A percentile compares a stretch with the other conserved stretches of the same genome.
phyloP scores from a whole-genome alignment of 768 basidiomycete genomes.

The Mycena kentingensis region DNA sequence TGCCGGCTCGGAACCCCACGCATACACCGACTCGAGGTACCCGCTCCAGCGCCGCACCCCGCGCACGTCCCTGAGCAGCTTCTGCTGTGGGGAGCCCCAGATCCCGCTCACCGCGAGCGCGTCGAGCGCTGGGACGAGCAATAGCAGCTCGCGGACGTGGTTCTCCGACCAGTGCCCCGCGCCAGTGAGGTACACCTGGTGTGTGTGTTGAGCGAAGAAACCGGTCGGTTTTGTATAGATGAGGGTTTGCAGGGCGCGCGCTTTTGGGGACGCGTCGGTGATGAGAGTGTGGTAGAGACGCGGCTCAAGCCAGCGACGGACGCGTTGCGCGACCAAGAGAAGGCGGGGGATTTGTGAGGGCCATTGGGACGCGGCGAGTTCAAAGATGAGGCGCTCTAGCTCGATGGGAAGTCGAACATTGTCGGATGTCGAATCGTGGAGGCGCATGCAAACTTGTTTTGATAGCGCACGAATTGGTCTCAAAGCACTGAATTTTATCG shows the following conservation, averaged over 20 bases:
- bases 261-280: neutral
- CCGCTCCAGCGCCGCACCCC: slow-evolving; percentile 1
- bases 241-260: neutral
- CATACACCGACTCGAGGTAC: slow-evolving; percentile 2
- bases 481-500: no score
- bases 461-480: no score
- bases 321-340: neutral
- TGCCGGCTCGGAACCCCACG: neutral
- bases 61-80: neutral
- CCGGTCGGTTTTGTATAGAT: slow-evolving; percentile 8
- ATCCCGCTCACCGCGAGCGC: neutral
- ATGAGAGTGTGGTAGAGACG: slow-evolving; percentile 6
- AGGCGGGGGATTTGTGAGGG: neutral
- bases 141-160: neutral
- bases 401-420: neutral
- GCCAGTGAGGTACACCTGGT: slow-evolving; percentile 2
- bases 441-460: no score
- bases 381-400: neutral
- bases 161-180: neutral
- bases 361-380: neutral
- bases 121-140: neutral
- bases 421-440: no score
- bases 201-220: slow-evolving; percentile 8
- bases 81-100: neutral
- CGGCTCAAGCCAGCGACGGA: slow-evolving; percentile 6